Evolutionary conservation across 345 rosid genomes (phyloP).

Genomic region (Aquilaria sinensis): DNA sequence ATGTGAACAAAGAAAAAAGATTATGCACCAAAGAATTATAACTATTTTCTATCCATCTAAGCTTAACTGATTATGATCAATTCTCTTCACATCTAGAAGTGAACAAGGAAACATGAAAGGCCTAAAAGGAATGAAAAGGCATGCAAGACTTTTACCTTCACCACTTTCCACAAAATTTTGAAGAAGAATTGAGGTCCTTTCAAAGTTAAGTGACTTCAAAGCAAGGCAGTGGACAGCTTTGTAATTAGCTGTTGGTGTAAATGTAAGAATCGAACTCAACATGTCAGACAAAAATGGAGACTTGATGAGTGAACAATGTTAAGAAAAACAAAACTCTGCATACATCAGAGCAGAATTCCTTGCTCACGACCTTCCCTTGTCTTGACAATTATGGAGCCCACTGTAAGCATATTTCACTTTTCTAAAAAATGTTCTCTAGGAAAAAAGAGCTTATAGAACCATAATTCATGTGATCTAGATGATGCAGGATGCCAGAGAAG

Average conservation of each 20-base stretch:
- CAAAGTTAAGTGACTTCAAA: conserved; percentile 63
- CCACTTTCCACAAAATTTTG: conserved; percentile 57
- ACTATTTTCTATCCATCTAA: neutral
- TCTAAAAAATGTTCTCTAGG: too few relatives aligned
- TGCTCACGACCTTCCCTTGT: too few relatives aligned
- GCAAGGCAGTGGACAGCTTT: conserved; percentile 89
- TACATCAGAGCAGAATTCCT: too few relatives aligned
- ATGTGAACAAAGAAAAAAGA: neutral
- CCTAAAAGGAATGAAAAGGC: conserved; percentile 4
- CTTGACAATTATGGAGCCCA: too few relatives aligned
- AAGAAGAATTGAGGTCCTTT: conserved; percentile 73
- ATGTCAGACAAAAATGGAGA: neutral
- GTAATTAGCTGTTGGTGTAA: conserved; percentile 57
- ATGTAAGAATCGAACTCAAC: too few relatives aligned
- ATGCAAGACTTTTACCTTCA: conserved; percentile 44
- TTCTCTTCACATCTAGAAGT: neutral
- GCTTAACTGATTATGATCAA: neutral
- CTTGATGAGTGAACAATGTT: neutral
- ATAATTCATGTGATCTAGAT: too few relatives aligned
- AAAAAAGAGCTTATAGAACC: too few relatives aligned
- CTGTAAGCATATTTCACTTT: too few relatives aligned
- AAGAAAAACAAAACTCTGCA: too few relatives aligned
- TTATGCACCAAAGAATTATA: conserved; percentile 5
- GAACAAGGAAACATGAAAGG: neutral
- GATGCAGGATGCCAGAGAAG: too few relatives aligned